phyloP scores from a whole-genome alignment of 2,329 filamentous ascomycete genomes.

The Huntiella decipiens region DNA sequence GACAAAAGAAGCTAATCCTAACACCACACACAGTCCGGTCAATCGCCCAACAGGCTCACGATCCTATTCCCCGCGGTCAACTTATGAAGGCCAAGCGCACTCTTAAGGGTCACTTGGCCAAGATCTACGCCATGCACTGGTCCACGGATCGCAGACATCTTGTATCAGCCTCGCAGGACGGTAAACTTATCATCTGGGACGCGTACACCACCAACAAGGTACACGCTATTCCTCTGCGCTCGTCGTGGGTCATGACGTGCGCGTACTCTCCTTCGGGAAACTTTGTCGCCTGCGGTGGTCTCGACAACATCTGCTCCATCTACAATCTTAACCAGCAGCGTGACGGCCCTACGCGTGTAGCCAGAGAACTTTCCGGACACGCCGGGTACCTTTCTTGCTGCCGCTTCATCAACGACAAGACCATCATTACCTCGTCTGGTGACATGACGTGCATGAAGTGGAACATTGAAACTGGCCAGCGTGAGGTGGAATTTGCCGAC shows the following conservation, averaged over 20 bases:
- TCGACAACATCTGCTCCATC: conserved; percentile 99
- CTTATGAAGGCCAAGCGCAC: conserved; percentile 96
- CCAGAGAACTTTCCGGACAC: conserved; percentile 86
- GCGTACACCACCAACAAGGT: conserved; percentile 99
- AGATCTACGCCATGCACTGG: conserved; percentile 99
- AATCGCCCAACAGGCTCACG: conserved; percentile 81
- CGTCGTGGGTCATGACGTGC: conserved; percentile 99
- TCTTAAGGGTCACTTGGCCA: conserved; percentile 91
- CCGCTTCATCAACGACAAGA: conserved; percentile 94
- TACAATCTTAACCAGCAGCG: conserved; percentile 92
- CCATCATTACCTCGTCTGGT: conserved; percentile 91
- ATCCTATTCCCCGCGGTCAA: conserved; percentile 72
- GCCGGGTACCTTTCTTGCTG: conserved; percentile 97
- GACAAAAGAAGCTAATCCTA: neutral
- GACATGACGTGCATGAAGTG: conserved; percentile 99
- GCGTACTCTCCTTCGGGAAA: conserved; percentile 96
- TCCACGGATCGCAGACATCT: conserved; percentile 94
- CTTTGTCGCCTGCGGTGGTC: conserved; percentile 93
- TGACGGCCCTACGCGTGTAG: conserved; percentile 92
- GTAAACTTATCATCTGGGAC: conserved; percentile 99
- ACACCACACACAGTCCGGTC: conserved; percentile 54
- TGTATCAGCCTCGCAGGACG: conserved; percentile 94
- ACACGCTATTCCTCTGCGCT: conserved; percentile 89
- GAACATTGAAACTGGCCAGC: conserved; percentile 96
- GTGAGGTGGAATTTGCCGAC: conserved; percentile 95